Base-by-base conservation (phyloP, 305 asterid species). In the Plantago lanceolata region DNA sequence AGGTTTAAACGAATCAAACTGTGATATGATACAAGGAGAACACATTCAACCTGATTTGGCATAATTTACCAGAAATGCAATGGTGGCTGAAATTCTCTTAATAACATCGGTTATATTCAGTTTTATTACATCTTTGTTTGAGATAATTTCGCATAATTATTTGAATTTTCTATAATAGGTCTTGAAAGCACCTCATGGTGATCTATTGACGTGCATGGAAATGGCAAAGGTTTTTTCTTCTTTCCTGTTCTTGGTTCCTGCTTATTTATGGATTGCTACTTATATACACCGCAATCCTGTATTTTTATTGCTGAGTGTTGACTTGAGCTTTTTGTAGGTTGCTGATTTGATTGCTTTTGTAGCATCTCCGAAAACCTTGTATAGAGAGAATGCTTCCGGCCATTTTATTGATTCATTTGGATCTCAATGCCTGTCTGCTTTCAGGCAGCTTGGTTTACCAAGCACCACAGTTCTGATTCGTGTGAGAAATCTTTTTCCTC, bases 331-430 rank as follows among this genome's bases (percentile, higher is more conserved):
- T 57, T 57, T 74, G 54, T 70, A 93, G 99, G 89, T 87, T 73
- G 96, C 99, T 75, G 99, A 93, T 86, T 83, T 89, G 77, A 82
- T 93, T 80, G 97, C 90, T 65, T 93, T 93, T 79, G 96, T 93
- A 69, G 93, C 95, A 76, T 89, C 97, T 69, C 78, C 93, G 2
- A 78, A 74, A 69, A 74, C 84, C 72, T 51, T 71, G 18, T 48
- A 18, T 75, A 91, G 79, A 74, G 80, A 73, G 57, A 81, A 80
- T 66, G 75, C 70, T 56, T 19, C 76, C 47, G 60, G 61, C 66
- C 57, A 59, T 70, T 81, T 78, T 55, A 82, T 93, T 69, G 99
- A 93, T 83, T 78, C 95, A 48, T 93, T 89, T 85, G 99, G 96
- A 44, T 84, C 88, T 48, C 87, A 77, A 68, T 90, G 97, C 75